Base-by-base conservation (phyloP, 768 basidiomycete species). In the Mrakia gelida region DNA sequence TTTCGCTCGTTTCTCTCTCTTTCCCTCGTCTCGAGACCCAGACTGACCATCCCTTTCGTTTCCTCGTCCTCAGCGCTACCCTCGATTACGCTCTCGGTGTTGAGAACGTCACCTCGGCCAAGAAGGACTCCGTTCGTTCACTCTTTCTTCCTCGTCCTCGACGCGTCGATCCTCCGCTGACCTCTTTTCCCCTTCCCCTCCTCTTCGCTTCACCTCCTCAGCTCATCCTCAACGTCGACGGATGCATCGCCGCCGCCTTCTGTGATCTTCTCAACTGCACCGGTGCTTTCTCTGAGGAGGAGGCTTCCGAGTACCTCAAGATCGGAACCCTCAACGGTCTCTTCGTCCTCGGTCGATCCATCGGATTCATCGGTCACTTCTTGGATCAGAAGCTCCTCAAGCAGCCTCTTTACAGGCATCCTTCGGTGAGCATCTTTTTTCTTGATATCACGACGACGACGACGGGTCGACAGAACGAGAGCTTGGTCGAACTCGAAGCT, bases 241-340 rank as follows among this genome's bases (percentile, higher is more conserved):
- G 77, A 18, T 81, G 82, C 86, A 94, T 96, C 80, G 94, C 94
- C 61, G 95, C 93, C 79, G 95, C 92, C 87, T 97, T 97, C 88
- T 94, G 95, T 81, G 95, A 98, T 85, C 89, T 98, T 73, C 89
- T 97, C 80, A 90, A 92, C 56, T 93, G 95, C 84, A 90, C 89
- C 75, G 95, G 95, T 77, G 95, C 95, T 11, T 98, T 99, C 89
- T 93, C 92, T 0, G 88, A 91, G 16, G 95, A 98, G 78, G 96
- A 98, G 86, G 95, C 95, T 9, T 92, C 95, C 75, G 96, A 98
- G 86, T 98, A 98, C 88, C 94, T 94, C 87, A 95, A 93, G 87
- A 88, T 79, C 71, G 94, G 94, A 74, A 92, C 92, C 4, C 89
- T 99, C 77, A 98, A 98, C 84, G 96, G 95, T 77, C 88, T 99